Evolutionary conservation across 139 green algal species (phyloP).

Genomic region (Microglena sp.): DNA sequence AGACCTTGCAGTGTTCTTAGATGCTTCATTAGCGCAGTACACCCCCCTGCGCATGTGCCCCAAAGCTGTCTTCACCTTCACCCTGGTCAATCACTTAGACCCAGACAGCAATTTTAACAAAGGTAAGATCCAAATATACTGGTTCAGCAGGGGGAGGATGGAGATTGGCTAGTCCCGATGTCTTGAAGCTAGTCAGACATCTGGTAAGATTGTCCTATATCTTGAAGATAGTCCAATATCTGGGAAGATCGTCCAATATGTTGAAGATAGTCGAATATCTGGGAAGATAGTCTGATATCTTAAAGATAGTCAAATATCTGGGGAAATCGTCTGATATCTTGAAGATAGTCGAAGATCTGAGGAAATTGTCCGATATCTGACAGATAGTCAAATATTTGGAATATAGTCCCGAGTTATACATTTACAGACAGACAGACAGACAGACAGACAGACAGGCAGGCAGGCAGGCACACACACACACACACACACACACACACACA

Average conservation of each 20-base stretch:
- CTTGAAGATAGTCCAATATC: too few species aligned
- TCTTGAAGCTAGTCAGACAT: neutral
- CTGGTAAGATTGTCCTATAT: too few species aligned
- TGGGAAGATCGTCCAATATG: neutral
- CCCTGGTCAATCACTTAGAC: conserved; percentile 60
- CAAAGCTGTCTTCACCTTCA: conserved; percentile 68
- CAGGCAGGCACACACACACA: too few species aligned
- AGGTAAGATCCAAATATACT: conserved; percentile 13
- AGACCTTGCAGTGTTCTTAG: conserved; percentile 60
- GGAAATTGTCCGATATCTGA: too few species aligned
- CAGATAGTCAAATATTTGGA: too few species aligned
- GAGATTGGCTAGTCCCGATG: neutral
- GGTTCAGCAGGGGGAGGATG: neutral
- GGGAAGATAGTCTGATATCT: neutral
- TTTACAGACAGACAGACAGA: too few species aligned
- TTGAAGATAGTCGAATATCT: neutral
- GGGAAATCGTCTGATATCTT: too few species aligned
- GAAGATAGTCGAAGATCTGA: too few species aligned
- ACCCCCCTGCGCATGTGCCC: conserved; percentile 43
- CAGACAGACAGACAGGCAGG: too few species aligned
- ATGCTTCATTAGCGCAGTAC: conserved; percentile 51
- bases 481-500: too few species aligned
- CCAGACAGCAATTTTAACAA: conserved; percentile 45
- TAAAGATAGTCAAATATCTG: too few species aligned
- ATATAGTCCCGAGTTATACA: too few species aligned